Conservation (phyloP, 2,329 filamentous ascomycete genomes). For the Fusarium hainanense region DNA sequence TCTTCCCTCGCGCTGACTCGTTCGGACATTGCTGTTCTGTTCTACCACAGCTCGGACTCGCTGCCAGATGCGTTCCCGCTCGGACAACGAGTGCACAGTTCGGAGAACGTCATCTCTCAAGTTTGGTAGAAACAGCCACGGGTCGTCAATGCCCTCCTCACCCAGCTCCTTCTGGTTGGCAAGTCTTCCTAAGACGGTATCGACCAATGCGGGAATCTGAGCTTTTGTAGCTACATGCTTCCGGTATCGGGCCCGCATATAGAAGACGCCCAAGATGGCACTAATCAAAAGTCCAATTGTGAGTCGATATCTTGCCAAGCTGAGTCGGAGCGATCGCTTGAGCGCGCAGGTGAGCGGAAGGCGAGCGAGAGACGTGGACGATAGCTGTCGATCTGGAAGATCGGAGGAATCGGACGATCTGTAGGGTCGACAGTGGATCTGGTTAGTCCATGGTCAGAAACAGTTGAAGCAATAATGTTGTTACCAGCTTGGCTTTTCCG, state of each 20-base stretch:
- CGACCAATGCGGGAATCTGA: constrained; percentile 84
- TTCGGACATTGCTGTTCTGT: constrained; percentile 91
- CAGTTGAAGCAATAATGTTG: constrained; percentile 43
- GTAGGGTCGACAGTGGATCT: constrained; percentile 78
- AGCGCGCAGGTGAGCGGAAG: constrained; percentile 87
- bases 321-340: constrained; percentile 80
- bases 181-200: constrained; percentile 84
- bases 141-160: constrained; percentile 73
- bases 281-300: constrained; percentile 75
- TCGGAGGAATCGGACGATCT: constrained; percentile 75
- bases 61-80: constrained; percentile 86
- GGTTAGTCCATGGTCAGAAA: constrained; percentile 82
- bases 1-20: constrained; percentile 73
- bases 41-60: constrained; percentile 87
- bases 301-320: constrained; percentile 88
- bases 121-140: constrained; percentile 88
- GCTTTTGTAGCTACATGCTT: constrained; percentile 73
- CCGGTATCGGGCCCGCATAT: constrained; percentile 72
- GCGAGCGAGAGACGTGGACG: constrained; percentile 89
- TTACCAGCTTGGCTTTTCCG: constrained; percentile 25
- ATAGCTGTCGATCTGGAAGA: constrained; percentile 73
- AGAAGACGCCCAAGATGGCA: constrained; percentile 63
- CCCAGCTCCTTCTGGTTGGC: constrained; percentile 87
- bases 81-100: constrained; percentile 78
- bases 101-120: constrained; percentile 90